Conservation (phyloP, 208 protist species). For the Leishmania braziliensis region DNA sequence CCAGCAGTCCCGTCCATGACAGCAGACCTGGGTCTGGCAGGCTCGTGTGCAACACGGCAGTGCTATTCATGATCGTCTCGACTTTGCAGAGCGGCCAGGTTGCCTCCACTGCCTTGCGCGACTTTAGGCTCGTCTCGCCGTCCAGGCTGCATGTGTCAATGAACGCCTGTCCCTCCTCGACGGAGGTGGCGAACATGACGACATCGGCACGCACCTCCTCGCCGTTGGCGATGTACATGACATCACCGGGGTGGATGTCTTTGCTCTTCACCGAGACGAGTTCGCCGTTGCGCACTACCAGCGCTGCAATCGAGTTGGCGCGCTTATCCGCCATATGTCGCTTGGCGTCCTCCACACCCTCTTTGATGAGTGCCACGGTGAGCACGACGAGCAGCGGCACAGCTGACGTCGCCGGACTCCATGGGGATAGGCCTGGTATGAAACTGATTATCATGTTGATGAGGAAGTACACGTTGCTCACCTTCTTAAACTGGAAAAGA, state of each 20-base stretch:
- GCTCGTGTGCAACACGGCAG: slow-evolving; percentile 56
- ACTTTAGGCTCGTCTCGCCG: slow-evolving; percentile 91
- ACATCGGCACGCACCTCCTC: slow-evolving; percentile 91
- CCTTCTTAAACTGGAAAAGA: slow-evolving; percentile 91
- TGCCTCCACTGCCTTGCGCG: slow-evolving; percentile 62
- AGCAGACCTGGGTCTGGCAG: slow-evolving; percentile 71
- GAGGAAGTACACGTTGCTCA: slow-evolving; percentile 96
- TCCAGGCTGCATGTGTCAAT: slow-evolving; percentile 94
- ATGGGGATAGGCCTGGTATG: slow-evolving; percentile 90
- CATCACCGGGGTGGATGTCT: slow-evolving; percentile 78
- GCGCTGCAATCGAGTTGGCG: slow-evolving; percentile 73
- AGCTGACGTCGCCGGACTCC: slow-evolving; percentile 91
- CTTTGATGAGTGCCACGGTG: slow-evolving; percentile 87
- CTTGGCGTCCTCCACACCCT: slow-evolving; percentile 90
- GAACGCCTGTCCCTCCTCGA: slow-evolving; percentile 81
- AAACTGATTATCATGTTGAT: slow-evolving; percentile 91
- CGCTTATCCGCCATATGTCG: slow-evolving; percentile 77
- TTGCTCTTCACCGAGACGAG: slow-evolving; percentile 56
- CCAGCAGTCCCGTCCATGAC: slow-evolving; percentile 76
- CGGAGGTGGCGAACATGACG: slow-evolving; percentile 74
- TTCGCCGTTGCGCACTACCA: slow-evolving; percentile 57
- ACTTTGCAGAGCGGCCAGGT: slow-evolving; percentile 58
- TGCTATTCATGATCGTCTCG: slow-evolving; percentile 32
- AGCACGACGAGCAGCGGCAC: slow-evolving; percentile 92
- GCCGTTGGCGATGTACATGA: slow-evolving; percentile 73